Evolutionary conservation across 2,329 filamentous ascomycete species (phyloP), one percentile per base, ranked within the genome.

Genomic region (Pestalotiopsis sp.): DNA sequence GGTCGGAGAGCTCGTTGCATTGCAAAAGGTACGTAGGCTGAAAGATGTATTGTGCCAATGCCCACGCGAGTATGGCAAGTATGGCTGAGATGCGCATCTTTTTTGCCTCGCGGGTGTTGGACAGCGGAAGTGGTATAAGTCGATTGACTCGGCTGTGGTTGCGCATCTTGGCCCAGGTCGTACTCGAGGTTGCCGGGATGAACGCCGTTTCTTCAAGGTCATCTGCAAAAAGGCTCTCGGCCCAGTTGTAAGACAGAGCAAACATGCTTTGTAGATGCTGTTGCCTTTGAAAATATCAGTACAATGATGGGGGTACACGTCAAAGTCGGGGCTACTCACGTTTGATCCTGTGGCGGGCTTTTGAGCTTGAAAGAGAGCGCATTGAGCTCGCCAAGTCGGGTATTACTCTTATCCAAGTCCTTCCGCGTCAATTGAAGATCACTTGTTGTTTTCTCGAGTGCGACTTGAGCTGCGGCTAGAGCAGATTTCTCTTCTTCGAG

Each of bases 81-180:
- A 79, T 73, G 7, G 78, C 76, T n/a, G 75, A 74, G 66, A 79
- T 77, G 68, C 79, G 78, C 79, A 80, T 80, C 23, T 76, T 75
- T 70, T 80, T 80, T 64, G 79, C 78, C 1, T 77, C 76, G 0
- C 76, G 70, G 6, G 76, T 73, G 74, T 80, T 80, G 73, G 78
- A 77, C 41, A 74, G 77, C 4, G 78, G 79, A 0, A 80, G 74
- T 1, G 79, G 79, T 20, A 75, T 41, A 68, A 69, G 41, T 14
- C 68, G 58, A 65, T 65, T 64, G 58, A 69, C 65, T 13, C 65
- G 65, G 17, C 52, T 38, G 45, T 69, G 68, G 36, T 45, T 69
- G 17, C 65, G 64, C 20, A 69, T 27, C 59, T 63, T 65, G 36
- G 58, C 60, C 68, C 68, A 69, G 17, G 36, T 36, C 5, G 65